Evolutionary conservation across 768 basidiomycete genomes (phyloP).

Genomic region (Baorangia bicolor): DNA sequence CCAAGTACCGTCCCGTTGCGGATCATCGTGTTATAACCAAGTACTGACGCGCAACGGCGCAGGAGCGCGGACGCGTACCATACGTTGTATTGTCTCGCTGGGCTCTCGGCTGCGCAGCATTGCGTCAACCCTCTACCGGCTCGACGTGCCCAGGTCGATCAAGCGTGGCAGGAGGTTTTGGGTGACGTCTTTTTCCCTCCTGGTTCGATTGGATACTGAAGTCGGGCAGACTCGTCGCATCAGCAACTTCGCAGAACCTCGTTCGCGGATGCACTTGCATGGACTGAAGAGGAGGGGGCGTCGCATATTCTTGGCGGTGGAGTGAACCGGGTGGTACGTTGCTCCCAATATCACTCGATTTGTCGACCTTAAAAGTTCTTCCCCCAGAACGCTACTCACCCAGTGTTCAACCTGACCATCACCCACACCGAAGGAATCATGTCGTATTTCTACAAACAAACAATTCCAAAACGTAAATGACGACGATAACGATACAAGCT

Average conservation of each 20-base stretch:
- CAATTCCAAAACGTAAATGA: constrained; percentile 37
- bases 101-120: constrained; percentile 88
- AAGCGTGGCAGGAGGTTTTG: constrained; percentile 37
- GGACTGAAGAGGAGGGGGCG: constrained; percentile 66
- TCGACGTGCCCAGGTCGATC: constrained; percentile 34
- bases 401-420: constrained; percentile 71
- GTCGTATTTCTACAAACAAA: constrained; percentile 71
- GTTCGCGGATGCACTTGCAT: constrained; percentile 57
- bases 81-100: constrained; percentile 89
- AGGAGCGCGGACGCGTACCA: constrained; percentile 95
- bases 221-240: constrained; percentile 22
- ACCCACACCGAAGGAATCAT: constrained; percentile 67
- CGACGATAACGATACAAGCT: background rate
- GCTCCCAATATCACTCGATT: background rate
- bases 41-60: constrained; percentile 1
- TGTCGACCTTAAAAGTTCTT: background rate
- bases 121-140: constrained; percentile 51
- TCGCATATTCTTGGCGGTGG: constrained; percentile 55
- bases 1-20: constrained; percentile 60
- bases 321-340: constrained; percentile 61
- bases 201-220: constrained; percentile 4
- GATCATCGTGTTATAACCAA: too few species aligned
- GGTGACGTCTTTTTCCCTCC: constrained; percentile 3
- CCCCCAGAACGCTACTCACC: constrained; percentile 76
- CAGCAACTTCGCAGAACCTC: constrained; percentile 40